Evolutionary conservation across 2,329 filamentous ascomycete species (phyloP).

Genomic region (Aspergillus floridensis): DNA sequence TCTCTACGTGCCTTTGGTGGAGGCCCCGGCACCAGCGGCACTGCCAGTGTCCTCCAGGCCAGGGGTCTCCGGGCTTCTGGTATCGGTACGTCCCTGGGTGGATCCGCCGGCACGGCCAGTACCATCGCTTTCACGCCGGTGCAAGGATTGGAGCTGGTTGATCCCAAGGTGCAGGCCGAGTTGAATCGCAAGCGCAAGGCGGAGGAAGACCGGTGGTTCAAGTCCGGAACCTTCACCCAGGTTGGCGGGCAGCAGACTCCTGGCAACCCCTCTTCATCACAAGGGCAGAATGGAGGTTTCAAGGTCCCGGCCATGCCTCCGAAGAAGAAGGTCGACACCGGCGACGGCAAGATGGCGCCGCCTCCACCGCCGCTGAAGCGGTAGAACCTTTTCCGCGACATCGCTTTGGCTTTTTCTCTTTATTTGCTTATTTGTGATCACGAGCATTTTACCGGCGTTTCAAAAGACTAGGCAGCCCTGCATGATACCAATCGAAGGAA

Average conservation of each 20-base stretch:
- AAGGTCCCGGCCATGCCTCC: conserved; percentile 75
- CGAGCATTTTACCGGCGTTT: conserved; percentile 19
- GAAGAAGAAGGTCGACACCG: conserved; percentile 70
- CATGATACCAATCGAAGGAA: conserved; percentile 21
- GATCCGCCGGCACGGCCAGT: conserved; percentile 71
- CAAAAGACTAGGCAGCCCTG: conserved; percentile 2
- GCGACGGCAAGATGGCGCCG: conserved; percentile 55
- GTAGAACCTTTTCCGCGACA: neutral
- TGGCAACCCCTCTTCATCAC: conserved; percentile 22
- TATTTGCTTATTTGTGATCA: conserved; percentile 14
- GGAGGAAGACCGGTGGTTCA: conserved; percentile 95
- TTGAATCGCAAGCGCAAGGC: conserved; percentile 86
- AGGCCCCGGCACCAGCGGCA: conserved; percentile 60
- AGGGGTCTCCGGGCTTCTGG: conserved; percentile 79
- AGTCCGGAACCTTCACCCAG: conserved; percentile 94
- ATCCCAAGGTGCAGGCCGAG: conserved; percentile 86
- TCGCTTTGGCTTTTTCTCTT: neutral
- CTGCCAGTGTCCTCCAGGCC: conserved; percentile 67
- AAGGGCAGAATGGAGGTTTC: conserved; percentile 63
- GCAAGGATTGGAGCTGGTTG: conserved; percentile 90
- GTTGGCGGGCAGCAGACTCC: conserved; percentile 51
- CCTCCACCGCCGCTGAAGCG: conserved; percentile 35
- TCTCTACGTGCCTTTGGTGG: conserved; percentile 71
- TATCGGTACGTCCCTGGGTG: conserved; percentile 68
- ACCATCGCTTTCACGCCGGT: conserved; percentile 91